Evolutionary conservation across 768 basidiomycete species (phyloP).

Genomic region (Clathrus columnatus): DNA sequence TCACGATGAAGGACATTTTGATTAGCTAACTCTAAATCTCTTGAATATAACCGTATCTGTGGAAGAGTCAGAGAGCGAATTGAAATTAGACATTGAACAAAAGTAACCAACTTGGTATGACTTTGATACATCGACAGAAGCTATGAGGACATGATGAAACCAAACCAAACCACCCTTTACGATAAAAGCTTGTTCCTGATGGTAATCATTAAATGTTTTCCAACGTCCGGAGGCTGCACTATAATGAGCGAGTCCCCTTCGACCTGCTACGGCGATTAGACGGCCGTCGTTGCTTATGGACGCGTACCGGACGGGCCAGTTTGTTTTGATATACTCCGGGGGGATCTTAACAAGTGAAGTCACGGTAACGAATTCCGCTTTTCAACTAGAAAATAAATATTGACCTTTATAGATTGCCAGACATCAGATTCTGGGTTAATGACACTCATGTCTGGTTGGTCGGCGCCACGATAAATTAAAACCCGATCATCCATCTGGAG

Average conservation of each 20-base stretch:
- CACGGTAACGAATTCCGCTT: background rate
- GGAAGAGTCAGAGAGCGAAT: constrained; percentile 3
- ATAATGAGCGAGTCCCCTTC: constrained; percentile 86
- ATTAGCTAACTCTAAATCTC: constrained; percentile 79
- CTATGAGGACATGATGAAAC: constrained; percentile 94
- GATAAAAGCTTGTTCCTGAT: constrained; percentile 78
- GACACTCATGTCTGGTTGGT: constrained; percentile 96
- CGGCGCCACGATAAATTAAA: constrained; percentile 88
- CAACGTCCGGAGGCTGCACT: constrained; percentile 91
- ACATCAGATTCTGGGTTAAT: constrained; percentile 98
- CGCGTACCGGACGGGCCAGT: constrained; percentile 93
- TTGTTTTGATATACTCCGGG: constrained; percentile 73
- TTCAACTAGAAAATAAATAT: background rate
- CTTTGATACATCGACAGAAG: constrained; percentile 75
- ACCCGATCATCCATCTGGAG: constrained; percentile 92
- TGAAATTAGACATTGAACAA: background rate
- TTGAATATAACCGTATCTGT: constrained; percentile 88
- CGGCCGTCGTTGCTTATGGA: constrained; percentile 85
- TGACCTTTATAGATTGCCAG: constrained; percentile 92
- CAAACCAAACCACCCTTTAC: constrained; percentile 90
- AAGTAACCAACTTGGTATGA: constrained; percentile 55
- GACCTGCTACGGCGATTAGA: constrained; percentile 86
- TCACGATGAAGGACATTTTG: constrained; percentile 80
- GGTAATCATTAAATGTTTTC: constrained; percentile 77
- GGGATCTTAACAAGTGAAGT: constrained; percentile 54